Evolutionary conservation across 805 yeast genomes (phyloP), one percentile per base, ranked within the genome.

Genomic region (Ogataea pini): DNA sequence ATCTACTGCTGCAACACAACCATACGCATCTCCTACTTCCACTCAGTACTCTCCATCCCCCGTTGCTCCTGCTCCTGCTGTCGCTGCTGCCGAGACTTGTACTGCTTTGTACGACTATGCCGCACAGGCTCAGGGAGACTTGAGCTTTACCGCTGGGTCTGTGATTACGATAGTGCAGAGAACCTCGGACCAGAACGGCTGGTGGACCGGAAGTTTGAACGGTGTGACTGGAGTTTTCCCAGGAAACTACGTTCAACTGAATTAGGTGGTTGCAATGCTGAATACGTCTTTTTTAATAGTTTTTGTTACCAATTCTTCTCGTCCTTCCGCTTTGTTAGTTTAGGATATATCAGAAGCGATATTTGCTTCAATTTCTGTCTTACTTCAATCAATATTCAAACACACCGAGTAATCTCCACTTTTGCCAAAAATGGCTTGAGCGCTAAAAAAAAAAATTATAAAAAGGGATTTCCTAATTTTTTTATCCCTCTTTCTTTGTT

Each of bases 131-230:
- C 87, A 79, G 27, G 98, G 98, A 18, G 99, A 94, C 64, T 75
- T 94, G 62, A 70, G 86, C 16, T 89, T 94, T 72, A 77, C 83
- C 28, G 96, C 96, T 0, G 99, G 98, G 18, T 86, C 91, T 17
- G 78, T 82, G 25, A 91, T 94, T 56, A 87, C 88, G 58, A 76
- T 94, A 50, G 80, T 90, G 3, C 87, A 89, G 63, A 83, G 89
- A 61, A 86, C 96, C 1, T 75, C 80, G 0, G 96, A 90, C 64
- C 77, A 83, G 45, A 89, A 89, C 60, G 99, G 96, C 5, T 94
- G 99, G 99, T 94, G 99, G 99, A 89, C 97, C 0, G 99, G 99
- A 12, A 71, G 76, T 33, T 72, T 78, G 53, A 88, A 89, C 59
- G 97, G 97, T 7, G 85, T 76, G 50, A 83, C 85, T 50, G 99